Conservation (phyloP, 2,329 filamentous ascomycete genomes). For the Verruconis gallopava region DNA sequence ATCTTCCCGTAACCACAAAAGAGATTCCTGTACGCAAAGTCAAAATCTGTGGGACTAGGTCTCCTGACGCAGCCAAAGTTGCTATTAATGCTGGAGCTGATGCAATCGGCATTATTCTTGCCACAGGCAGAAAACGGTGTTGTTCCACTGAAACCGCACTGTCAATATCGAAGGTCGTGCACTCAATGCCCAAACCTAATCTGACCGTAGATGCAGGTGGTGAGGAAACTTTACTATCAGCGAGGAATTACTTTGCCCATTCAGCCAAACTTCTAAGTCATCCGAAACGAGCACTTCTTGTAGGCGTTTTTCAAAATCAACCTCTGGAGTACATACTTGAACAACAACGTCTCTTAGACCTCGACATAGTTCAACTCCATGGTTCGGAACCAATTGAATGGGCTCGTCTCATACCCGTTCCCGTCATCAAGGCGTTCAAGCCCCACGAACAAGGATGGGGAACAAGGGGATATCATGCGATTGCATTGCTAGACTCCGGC, state of each 20-base stretch:
- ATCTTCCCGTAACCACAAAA: constrained; percentile 18
- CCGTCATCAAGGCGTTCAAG: constrained; percentile 76
- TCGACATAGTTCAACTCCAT: constrained; percentile 89
- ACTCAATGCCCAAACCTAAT: constrained; percentile 33
- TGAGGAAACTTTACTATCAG: constrained; percentile 12
- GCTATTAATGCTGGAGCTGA: constrained; percentile 83
- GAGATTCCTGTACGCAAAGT: constrained; percentile 53
- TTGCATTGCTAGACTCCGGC: constrained; percentile 79
- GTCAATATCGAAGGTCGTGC: constrained; percentile 68
- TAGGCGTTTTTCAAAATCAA: constrained; percentile 91
- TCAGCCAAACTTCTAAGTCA: constrained; percentile 33
- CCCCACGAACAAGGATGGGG: constrained; percentile 62
- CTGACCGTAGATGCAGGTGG: constrained; percentile 15
- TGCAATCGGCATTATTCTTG: constrained; percentile 84
- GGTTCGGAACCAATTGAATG: constrained; percentile 88
- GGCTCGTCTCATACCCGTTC: constrained; percentile 78
- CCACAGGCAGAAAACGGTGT: constrained; percentile 65
- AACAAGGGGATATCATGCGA: constrained; percentile 64
- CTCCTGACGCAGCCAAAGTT: constrained; percentile 61
- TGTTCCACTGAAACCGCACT: constrained; percentile 67
- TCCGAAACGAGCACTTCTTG: constrained; percentile 57
- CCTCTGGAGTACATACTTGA: constrained; percentile 69
- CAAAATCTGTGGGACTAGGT: constrained; percentile 91
- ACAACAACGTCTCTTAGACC: constrained; percentile 58
- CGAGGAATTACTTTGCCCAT: constrained; percentile 58